Base-by-base conservation (phyloP, 2,329 filamentous ascomycete species). In the Davidsoniella neocaledoniae region DNA sequence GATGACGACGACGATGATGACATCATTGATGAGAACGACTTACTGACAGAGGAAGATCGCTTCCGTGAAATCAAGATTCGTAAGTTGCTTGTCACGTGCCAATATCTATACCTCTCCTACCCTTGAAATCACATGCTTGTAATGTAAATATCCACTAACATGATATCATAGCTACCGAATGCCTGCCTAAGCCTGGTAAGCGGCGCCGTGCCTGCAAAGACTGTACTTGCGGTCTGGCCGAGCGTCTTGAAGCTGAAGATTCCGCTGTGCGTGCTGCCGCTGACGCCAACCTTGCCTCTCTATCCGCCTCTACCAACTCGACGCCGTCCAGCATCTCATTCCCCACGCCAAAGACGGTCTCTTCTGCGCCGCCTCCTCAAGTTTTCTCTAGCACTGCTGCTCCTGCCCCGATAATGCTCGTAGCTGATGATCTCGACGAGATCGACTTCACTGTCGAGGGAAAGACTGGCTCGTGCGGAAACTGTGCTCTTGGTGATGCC, bases 401-500 rank as follows among this genome's bases (percentile, higher is more conserved):
- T 76, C 36, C 43, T 59, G 70, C 47, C 12, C 47, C 47, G 10
- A 66, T 83, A 47, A 83, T 81, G 64, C 69, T 93, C 43, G 76
- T 72, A 38, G 69, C 76, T 0, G 79, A 86, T 58, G 91, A 98
- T 61, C 68, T 98, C 45, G 79, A 77, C 47, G 90, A 96, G 64
- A 74, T 96, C 7, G 91, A 98, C 65, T 96, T 98, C 62, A 98
- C 91, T 0, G 86, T 96, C n/a, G 76, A 94, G 65, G 91, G 91
- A 58, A 96, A 95, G 69, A 85, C 90, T 5, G 90, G 91, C 49
- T 93, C 85, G 16, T 98, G 91, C 64, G 86, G 86, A 25, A 95
- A 90, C 66, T 96, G 91, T 65, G 83, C 87, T 25, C 72, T 98
- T 14, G 91, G 91, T 46, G 90, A 96, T 64, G 90, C 91, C 3